These are phyloP conservation scores for Endoconidiophora polonica DNA, from an alignment of 2,329 filamentous ascomycete species.

Conservation along the genomic window DNA sequence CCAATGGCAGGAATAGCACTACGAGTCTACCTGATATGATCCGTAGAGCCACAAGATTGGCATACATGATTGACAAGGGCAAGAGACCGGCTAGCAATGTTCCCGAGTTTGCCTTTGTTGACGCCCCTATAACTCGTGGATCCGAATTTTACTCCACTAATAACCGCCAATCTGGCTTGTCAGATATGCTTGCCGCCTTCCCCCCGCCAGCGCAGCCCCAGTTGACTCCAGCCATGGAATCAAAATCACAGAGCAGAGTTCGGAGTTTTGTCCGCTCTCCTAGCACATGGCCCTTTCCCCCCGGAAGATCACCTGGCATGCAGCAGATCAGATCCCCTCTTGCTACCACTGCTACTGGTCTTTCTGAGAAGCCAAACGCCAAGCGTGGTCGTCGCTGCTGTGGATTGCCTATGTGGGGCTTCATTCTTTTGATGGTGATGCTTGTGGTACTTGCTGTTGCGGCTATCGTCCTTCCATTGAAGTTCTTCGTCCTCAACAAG, in stretches of 20 bases:
- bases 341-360: conserved; percentile 2
- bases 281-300: conserved; percentile 33
- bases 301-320: conserved; percentile 13
- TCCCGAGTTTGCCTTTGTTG: conserved; percentile 32
- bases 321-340: conserved; percentile 9
- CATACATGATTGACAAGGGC: conserved; percentile 75
- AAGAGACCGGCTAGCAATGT: conserved; percentile 44
- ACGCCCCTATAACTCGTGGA: conserved; percentile 18
- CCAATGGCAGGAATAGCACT: conserved; percentile 69
- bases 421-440: conserved; percentile 48
- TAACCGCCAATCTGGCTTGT: conserved; percentile 36
- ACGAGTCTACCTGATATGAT: conserved; percentile 90
- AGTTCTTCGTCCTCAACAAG: conserved; percentile 42
- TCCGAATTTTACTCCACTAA: conserved; percentile 18
- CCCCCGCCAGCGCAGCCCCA: conserved; percentile 38
- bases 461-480: conserved; percentile 63
- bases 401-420: conserved; percentile 66
- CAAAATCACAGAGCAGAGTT: conserved; percentile 16
- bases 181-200: conserved; percentile 50
- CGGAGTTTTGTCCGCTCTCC: conserved; percentile 27
- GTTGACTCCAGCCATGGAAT: conserved; percentile 43
- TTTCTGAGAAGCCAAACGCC: conserved; percentile 13
- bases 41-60: conserved; percentile 67
- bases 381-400: conserved; percentile 51
- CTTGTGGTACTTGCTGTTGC: conserved; percentile 58